A percentile compares a stretch with the other conserved stretches of the same genome.
phyloP scores from a whole-genome alignment of 2,329 filamentous ascomycete genomes.

The Trichoderma lentiforme region DNA sequence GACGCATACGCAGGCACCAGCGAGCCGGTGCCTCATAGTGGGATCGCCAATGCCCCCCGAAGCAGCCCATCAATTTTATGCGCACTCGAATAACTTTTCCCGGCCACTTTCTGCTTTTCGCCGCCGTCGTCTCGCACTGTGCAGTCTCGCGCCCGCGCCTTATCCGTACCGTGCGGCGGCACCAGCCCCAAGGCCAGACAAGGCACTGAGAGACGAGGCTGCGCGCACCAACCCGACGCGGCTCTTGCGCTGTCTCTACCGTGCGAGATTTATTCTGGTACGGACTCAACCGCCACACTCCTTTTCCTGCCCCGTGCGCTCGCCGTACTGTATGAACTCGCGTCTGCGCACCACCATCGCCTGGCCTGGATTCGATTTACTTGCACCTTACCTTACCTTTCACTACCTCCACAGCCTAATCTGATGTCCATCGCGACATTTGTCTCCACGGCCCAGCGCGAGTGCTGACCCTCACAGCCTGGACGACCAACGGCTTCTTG shows the following conservation, averaged over 20 bases:
- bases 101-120: conserved; percentile 7
- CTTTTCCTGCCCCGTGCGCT: conserved; percentile 9
- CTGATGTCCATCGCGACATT: conserved; percentile 26
- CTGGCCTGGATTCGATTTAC: conserved; percentile 11
- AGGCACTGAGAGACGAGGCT: not conserved
- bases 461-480: conserved; percentile 22
- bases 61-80: conserved; percentile 7
- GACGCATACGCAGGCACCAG: conserved; percentile 25
- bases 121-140: conserved; percentile 16
- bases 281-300: conserved; percentile 13
- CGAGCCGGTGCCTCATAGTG: conserved; percentile 15
- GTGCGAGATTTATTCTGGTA: not conserved
- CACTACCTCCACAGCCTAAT: conserved; percentile 23
- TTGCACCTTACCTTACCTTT: conserved; percentile 20
- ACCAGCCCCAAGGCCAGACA: not conserved
- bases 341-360: conserved; percentile 18
- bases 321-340: conserved; percentile 19
- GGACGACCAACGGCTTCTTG: conserved; percentile 19
- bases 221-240: not conserved
- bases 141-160: conserved; percentile 7
- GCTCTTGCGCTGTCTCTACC: not conserved
- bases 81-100: conserved; percentile 15
- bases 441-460: conserved; percentile 27
- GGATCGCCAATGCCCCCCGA: conserved; percentile 17
- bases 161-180: conserved; percentile 15